These are phyloP conservation scores for Moesziomyces parantarcticus DNA, from an alignment of 1,284 basidiomycete species.

Conservation along the genomic window DNA sequence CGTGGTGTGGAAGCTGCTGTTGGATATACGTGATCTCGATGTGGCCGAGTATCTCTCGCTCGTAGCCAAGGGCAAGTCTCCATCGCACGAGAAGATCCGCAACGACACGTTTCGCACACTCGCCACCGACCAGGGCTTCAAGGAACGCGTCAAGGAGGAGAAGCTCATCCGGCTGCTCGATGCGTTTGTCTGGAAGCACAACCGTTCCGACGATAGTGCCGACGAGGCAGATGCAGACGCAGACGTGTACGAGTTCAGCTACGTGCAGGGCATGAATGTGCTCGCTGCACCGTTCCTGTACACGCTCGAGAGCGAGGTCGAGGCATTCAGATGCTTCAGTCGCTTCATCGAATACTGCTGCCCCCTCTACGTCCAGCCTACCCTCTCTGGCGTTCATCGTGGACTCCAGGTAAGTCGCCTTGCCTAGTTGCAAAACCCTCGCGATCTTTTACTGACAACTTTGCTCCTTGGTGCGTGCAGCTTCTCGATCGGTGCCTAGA, in stretches of 20 bases:
- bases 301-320: slow-evolving; percentile 92
- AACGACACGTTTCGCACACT: slow-evolving; percentile 80
- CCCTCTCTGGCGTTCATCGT: slow-evolving; percentile 90
- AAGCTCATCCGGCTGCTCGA: slow-evolving; percentile 95
- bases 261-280: slow-evolving; percentile 99
- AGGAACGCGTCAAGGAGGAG: slow-evolving; percentile 91
- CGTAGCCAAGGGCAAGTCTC: slow-evolving; percentile 50
- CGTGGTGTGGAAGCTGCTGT: slow-evolving; percentile 60
- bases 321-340: slow-evolving; percentile 94
- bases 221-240: slow-evolving; percentile 70
- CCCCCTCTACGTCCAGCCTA: slow-evolving; percentile 94
- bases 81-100: slow-evolving; percentile 69
- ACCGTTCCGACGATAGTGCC: slow-evolving; percentile 70
- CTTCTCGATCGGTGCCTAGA: slow-evolving; percentile 90
- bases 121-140: slow-evolving; percentile 93
- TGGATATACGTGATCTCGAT: slow-evolving; percentile 38
- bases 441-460: neutral
- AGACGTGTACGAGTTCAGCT: slow-evolving; percentile 77
- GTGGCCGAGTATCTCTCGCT: slow-evolving; percentile 48
- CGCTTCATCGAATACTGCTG: slow-evolving; percentile 93
- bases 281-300: slow-evolving; percentile 96
- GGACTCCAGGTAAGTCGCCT: slow-evolving; percentile 80
- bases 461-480: slow-evolving; percentile 69
- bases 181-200: slow-evolving; percentile 94
- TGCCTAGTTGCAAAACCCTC: neutral